phyloP scores from a whole-genome alignment of 805 yeast species.

The Sugiyamaella floridensis region DNA sequence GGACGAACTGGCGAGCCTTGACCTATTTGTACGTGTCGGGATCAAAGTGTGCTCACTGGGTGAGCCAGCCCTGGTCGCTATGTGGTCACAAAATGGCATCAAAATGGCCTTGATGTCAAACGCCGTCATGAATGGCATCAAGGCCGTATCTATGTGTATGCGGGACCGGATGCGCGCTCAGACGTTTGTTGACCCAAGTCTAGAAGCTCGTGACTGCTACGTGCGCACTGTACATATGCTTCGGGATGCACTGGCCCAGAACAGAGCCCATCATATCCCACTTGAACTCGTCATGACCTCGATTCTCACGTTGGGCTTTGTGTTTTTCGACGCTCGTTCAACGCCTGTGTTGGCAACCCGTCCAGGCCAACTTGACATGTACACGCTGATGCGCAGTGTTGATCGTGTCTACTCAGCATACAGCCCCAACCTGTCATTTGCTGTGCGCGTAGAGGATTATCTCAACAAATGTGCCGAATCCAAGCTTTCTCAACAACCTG shows the following conservation, averaged over 20 bases:
- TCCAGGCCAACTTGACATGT: slow-evolving; percentile 1
- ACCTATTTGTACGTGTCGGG: background rate
- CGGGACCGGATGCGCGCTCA: background rate
- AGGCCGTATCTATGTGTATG: background rate
- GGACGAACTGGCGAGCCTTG: background rate
- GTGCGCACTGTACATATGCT: background rate
- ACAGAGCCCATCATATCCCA: slow-evolving; percentile 1
- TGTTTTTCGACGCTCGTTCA: background rate
- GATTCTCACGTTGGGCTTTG: background rate
- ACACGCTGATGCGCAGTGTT: background rate
- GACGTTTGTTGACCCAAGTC: background rate
- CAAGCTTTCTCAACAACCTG: background rate
- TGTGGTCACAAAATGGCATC: background rate
- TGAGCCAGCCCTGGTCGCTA: background rate
- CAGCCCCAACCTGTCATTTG: background rate
- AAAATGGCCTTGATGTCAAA: background rate
- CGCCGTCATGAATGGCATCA: slow-evolving; percentile 4
- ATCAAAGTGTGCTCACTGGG: background rate
- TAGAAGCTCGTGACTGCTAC: background rate
- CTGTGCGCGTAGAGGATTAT: too few species aligned
- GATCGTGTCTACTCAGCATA: background rate
- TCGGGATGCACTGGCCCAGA: slow-evolving; percentile 2
- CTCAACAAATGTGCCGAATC: too few species aligned
- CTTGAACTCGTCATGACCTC: slow-evolving; percentile 4
- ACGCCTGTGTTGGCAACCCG: slow-evolving; percentile 1